These are phyloP conservation scores for Podila verticillata DNA, from an alignment of 192 early-diverging fungal species.

Conservation along the genomic window DNA sequence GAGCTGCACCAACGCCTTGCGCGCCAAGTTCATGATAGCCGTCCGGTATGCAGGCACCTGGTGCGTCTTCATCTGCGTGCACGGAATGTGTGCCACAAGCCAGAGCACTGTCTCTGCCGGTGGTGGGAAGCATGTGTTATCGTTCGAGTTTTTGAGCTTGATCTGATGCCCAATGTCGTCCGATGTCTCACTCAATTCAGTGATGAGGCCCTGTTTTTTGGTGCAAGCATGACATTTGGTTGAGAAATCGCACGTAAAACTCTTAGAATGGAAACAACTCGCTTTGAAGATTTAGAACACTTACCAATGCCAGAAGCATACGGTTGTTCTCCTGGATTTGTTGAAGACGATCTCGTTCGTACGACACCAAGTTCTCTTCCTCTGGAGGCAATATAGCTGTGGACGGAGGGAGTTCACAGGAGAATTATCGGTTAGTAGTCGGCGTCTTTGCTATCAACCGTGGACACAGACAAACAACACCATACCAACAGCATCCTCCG, in stretches of 20 bases:
- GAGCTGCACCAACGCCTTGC: slow-evolving; percentile 64
- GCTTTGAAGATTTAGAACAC: neutral
- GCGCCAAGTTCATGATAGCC: slow-evolving; percentile 68
- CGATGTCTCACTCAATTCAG: slow-evolving; percentile 83
- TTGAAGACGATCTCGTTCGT: slow-evolving; percentile 64
- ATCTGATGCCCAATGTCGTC: slow-evolving; percentile 76
- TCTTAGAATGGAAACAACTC: too few relatives aligned
- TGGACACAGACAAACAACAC: neutral
- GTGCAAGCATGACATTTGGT: neutral
- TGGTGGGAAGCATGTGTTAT: slow-evolving; percentile 27
- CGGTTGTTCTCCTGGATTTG: slow-evolving; percentile 71
- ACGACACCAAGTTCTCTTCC: slow-evolving; percentile 60
- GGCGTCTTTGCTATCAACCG: neutral
- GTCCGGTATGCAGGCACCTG: slow-evolving; percentile 70
- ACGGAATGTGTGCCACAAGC: slow-evolving; percentile 71
- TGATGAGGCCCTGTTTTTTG: slow-evolving; percentile 70
- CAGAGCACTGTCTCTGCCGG: slow-evolving; percentile 64
- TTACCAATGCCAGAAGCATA: slow-evolving; percentile 66
- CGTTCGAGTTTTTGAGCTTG: slow-evolving; percentile 60
- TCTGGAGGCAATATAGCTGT: slow-evolving; percentile 33
- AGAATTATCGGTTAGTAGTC: neutral
- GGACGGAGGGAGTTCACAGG: neutral
- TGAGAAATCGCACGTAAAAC: too few relatives aligned
- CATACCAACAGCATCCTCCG: slow-evolving; percentile 8
- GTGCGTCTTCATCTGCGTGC: slow-evolving; percentile 46